Evolutionary conservation across 2,329 filamentous ascomycete genomes (phyloP).

Genomic region (Geosmithia flava): DNA sequence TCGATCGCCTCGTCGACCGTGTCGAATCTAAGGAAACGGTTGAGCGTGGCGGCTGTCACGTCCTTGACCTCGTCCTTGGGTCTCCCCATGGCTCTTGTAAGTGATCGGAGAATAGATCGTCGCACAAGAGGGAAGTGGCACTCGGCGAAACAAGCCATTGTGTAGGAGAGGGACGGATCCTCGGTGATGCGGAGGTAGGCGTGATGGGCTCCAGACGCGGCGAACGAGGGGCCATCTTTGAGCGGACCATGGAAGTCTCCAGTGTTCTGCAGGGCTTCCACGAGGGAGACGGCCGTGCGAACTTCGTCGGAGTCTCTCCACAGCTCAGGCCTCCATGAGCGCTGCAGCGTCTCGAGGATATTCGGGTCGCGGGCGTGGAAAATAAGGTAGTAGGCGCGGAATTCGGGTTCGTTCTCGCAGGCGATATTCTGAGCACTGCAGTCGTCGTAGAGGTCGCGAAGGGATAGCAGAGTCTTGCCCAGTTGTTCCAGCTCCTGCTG

Average conservation of each 20-base stretch:
- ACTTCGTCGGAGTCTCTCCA: constrained; percentile 45
- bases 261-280: constrained; percentile 47
- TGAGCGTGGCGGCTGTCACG: constrained; percentile 42
- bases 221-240: constrained; percentile 32
- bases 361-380: constrained; percentile 48
- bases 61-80: constrained; percentile 46
- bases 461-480: constrained; percentile 50
- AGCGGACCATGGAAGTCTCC: constrained; percentile 45
- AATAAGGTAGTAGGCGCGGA: constrained; percentile 52
- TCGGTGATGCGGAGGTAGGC: constrained; percentile 50
- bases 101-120: constrained; percentile 41
- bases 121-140: constrained; percentile 53
- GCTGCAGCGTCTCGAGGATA: constrained; percentile 38
- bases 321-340: constrained; percentile 41
- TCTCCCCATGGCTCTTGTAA: constrained; percentile 42
- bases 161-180: constrained; percentile 46
- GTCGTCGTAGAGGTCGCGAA: constrained; percentile 55
- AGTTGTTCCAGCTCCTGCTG: constrained; percentile 59
- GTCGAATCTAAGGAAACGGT: constrained; percentile 53
- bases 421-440: constrained; percentile 43
- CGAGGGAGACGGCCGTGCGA: constrained; percentile 47
- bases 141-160: constrained; percentile 58
- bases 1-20: constrained; percentile 52
- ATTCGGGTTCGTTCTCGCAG: constrained; percentile 53
- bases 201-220: constrained; percentile 35